Base-by-base conservation (phyloP, 2,329 filamentous ascomycete genomes). In the Xylaria polymorpha region DNA sequence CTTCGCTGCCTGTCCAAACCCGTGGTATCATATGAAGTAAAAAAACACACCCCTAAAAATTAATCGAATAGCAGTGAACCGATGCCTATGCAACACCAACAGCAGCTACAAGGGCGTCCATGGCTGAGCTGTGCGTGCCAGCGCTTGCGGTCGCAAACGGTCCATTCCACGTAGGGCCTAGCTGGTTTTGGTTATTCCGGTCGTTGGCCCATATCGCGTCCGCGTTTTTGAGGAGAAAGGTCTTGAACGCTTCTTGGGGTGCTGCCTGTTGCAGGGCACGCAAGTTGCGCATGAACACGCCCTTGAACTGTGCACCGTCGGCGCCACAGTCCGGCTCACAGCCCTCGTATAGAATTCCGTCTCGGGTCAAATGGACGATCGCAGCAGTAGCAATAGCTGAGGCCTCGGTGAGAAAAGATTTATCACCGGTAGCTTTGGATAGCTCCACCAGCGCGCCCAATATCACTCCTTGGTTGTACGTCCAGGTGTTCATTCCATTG, bases 251-350 rank as follows among this genome's bases (percentile, higher is more conserved):
- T 1, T 81, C 78, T 59, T 84, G 79, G 0, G 85, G 85, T 0
- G 81, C 82, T 1, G 78, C 83, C 4, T 80, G 75, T 12, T 90
- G 83, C 65, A 93, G 77, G 53, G 85, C 84, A 62, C 83, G 80
- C 44, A 93, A 78, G 73, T 91, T 92, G 4, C 91, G 85, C 65
- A 88, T 84, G 72, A 92, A 92, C 29, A 92, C 82, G 10, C 91
- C 91, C 77, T 93, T 93, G 83, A 93, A 93, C 74, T 91, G 88
- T 1, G 83, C 81, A 0, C 84, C 86, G 70, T 89, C 86, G 12
- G 70, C 77, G 29, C 83, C 83, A 61, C 85, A 88, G 67, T 81
- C 76, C 1, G 84, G 82, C 72, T 90, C 87, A 71, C 87, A 89
- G 25, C 76, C 75, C 67, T 90, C 87, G 67, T 82, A 83, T 1